Conservation (phyloP, 108 stramenopile species). For the Cyclotella baltica region DNA sequence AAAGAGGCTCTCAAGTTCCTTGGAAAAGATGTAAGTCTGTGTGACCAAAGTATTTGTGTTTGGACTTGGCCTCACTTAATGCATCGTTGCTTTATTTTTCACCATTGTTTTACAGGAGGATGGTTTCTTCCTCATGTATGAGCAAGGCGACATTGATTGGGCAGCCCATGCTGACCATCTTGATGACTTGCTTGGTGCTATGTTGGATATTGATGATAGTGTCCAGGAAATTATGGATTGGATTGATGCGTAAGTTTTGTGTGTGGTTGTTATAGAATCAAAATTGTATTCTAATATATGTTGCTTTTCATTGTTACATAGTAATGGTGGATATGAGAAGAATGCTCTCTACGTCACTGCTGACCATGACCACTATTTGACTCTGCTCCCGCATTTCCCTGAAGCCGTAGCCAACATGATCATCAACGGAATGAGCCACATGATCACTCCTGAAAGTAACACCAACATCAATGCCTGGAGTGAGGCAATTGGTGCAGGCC, state of each 20-base stretch:
- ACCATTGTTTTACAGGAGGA: constrained; percentile 38
- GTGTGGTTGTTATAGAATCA: not conserved
- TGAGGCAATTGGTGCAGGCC: constrained; percentile 43
- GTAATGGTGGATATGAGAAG: constrained; percentile 69
- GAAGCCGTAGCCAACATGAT: constrained; percentile 58
- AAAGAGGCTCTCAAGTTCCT: constrained; percentile 62
- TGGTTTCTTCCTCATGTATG: constrained; percentile 73
- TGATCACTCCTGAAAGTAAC: constrained; percentile 64
- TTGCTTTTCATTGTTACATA: not conserved
- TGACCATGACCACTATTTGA: constrained; percentile 73
- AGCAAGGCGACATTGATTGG: constrained; percentile 78
- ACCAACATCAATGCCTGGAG: constrained; percentile 58
- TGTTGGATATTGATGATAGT: constrained; percentile 63
- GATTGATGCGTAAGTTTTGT: constrained; percentile 47
- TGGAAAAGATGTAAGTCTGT: constrained; percentile 56
- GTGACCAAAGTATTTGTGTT: no score
- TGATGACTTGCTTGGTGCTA: constrained; percentile 70
- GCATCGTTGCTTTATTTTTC: not conserved
- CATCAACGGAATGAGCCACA: constrained; percentile 55
- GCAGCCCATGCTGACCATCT: constrained; percentile 67
- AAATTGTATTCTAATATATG: not conserved
- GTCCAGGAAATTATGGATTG: constrained; percentile 53
- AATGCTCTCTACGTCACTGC: constrained; percentile 72
- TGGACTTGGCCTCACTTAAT: no score
- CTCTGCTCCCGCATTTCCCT: constrained; percentile 58